Evolutionary conservation across 1,284 basidiomycete genomes (phyloP).

Genomic region (Ustilago esculenta): DNA sequence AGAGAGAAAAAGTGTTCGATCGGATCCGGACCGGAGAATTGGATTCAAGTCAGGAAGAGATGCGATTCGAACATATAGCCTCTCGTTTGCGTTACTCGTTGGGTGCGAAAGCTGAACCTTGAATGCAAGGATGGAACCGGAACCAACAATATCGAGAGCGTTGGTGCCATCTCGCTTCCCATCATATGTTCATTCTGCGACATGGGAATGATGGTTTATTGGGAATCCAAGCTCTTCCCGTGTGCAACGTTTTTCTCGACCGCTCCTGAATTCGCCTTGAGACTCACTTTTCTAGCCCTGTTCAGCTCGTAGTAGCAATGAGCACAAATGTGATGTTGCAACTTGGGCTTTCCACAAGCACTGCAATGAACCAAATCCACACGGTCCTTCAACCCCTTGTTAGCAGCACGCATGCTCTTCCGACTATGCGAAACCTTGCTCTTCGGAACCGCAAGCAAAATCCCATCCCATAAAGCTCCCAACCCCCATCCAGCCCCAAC

Average conservation of each 20-base stretch:
- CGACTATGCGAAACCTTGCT: constrained; percentile 91
- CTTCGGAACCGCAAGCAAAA: constrained; percentile 92
- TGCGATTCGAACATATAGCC: no score
- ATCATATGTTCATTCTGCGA: no score
- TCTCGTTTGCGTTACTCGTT: no score
- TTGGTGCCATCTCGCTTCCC: no score
- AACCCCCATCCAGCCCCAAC: not conserved
- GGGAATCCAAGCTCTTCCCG: no score
- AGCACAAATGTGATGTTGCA: constrained; percentile 79
- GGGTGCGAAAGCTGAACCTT: no score
- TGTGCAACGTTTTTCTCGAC: not conserved
- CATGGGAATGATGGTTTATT: no score
- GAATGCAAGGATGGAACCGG: no score
- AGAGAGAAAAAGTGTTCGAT: no score
- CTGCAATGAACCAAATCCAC: constrained; percentile 72
- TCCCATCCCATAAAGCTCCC: constrained; percentile 81
- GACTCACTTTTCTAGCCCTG: constrained; percentile 13
- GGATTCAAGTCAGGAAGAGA: no score
- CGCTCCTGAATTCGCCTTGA: constrained; percentile 7
- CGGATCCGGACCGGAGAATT: no score
- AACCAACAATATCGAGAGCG: no score
- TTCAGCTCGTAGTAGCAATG: constrained; percentile 82
- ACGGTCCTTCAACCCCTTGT: constrained; percentile 95
- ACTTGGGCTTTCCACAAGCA: constrained; percentile 24
- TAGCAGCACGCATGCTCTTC: constrained; percentile 92